These are phyloP conservation scores for Phytophthora sp. DNA, from an alignment of 352 stramenopile species.

Conservation along the genomic window DNA sequence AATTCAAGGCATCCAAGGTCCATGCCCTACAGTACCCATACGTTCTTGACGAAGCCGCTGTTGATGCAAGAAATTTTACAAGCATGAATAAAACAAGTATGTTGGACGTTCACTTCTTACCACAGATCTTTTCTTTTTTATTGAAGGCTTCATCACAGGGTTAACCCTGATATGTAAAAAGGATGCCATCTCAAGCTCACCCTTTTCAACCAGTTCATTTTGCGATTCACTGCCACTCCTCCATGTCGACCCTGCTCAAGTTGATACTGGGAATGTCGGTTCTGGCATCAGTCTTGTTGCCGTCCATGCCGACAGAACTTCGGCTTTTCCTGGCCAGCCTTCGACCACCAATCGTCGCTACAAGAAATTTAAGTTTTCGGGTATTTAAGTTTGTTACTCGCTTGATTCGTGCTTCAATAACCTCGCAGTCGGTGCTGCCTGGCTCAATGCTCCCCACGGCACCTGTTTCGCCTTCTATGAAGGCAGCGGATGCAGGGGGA, in stretches of 20 bases:
- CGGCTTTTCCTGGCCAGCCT: conserved; percentile 16
- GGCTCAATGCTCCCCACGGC: neutral
- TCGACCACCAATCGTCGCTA: conserved; percentile 3
- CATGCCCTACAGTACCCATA: neutral
- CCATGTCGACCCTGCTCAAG: neutral
- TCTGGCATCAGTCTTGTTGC: neutral
- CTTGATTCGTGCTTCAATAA: conserved; percentile 29
- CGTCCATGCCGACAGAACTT: conserved; percentile 13
- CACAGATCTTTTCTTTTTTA: no score
- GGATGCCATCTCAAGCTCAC: no score
- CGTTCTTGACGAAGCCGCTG: neutral
- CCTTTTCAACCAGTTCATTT: neutral
- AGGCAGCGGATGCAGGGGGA: conserved; percentile 11
- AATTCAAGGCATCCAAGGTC: no score
- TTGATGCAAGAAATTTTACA: neutral
- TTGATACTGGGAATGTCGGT: neutral
- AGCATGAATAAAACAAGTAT: no score
- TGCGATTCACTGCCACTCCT: neutral
- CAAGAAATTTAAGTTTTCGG: conserved; percentile 24
- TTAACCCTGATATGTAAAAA: no score
- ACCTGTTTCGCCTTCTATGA: conserved; percentile 18
- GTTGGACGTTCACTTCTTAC: no score
- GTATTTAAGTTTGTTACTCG: conserved; percentile 21
- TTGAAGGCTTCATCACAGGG: no score
- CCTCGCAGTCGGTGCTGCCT: conserved; percentile 11